A percentile compares a stretch with the other conserved stretches of the same genome.
Conservation (phyloP, 305 asterid species). For the Fraxinus dipetala region DNA sequence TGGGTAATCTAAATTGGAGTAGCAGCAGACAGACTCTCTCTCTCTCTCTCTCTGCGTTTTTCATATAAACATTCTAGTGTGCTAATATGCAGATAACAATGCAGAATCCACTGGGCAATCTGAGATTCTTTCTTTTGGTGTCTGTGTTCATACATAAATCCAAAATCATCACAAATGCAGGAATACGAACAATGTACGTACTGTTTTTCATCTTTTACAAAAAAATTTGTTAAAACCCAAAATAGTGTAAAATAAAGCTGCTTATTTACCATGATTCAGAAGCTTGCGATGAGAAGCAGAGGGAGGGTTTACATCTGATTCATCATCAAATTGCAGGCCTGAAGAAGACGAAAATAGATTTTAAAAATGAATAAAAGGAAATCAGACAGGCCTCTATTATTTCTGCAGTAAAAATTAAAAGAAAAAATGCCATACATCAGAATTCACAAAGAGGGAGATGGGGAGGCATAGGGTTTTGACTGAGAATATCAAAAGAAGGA, state of each 20-base stretch:
- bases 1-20: too few species aligned
- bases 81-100: slow-evolving; percentile 31
- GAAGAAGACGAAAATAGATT: not conserved
- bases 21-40: too few species aligned
- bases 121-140: slow-evolving; percentile 21
- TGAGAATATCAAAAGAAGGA: too few species aligned
- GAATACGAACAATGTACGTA: not conserved
- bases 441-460: not conserved
- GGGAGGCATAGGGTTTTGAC: slow-evolving; percentile 28
- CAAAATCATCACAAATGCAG: slow-evolving; percentile 17
- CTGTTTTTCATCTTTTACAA: not conserved
- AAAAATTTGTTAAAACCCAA: not conserved
- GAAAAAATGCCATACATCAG: not conserved
- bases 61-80: slow-evolving; percentile 17
- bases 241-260: not conserved
- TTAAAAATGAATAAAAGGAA: not conserved
- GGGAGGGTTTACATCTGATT: not conserved
- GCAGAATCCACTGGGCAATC: slow-evolving; percentile 28
- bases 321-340: slow-evolving; percentile 8
- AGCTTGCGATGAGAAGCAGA: slow-evolving; percentile 50
- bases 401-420: too few species aligned
- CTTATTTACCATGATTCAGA: slow-evolving; percentile 39
- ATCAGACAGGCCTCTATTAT: too few species aligned
- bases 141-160: slow-evolving; percentile 8
- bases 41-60: too few species aligned